These are phyloP conservation scores for Phytophthora colocasiae DNA, from an alignment of 352 stramenopile genomes.

Conservation along the genomic window DNA sequence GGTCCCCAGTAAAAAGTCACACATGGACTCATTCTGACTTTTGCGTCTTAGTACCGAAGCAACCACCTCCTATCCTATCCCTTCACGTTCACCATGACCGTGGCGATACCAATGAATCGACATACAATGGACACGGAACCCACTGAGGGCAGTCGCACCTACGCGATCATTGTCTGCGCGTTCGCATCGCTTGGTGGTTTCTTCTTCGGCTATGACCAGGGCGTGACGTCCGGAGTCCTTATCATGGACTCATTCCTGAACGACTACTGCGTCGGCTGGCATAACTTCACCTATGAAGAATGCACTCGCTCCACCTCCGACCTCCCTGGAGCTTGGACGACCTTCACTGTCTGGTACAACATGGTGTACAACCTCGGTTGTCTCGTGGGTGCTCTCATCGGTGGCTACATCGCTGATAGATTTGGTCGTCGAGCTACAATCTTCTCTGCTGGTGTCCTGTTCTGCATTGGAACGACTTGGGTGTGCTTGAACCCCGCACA, in stretches of 20 bases:
- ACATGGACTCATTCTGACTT: conserved; percentile 22
- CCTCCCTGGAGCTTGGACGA: conserved; percentile 37
- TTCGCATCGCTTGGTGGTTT: conserved; percentile 41
- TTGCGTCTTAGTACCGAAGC: conserved; percentile 21
- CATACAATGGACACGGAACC: conserved; percentile 21
- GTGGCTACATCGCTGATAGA: conserved; percentile 37
- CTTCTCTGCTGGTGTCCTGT: conserved; percentile 37
- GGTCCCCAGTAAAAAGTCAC: neutral
- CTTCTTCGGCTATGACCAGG: conserved; percentile 47
- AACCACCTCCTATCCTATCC: neutral
- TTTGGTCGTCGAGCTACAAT: conserved; percentile 40
- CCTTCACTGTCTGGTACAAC: conserved; percentile 45
- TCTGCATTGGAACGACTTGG: conserved; percentile 44
- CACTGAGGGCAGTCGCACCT: conserved; percentile 31
- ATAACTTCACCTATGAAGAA: conserved; percentile 38
- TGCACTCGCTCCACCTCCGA: conserved; percentile 32
- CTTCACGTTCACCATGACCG: conserved; percentile 7
- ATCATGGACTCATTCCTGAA: conserved; percentile 48
- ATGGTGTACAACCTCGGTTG: conserved; percentile 52
- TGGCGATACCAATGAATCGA: conserved; percentile 25
- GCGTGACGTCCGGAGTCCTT: conserved; percentile 36
- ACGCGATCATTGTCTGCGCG: conserved; percentile 42
- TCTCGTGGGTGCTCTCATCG: conserved; percentile 40
- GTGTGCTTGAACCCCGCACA: conserved; percentile 35
- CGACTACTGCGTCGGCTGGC: conserved; percentile 48